Evolutionary conservation across 495 filamentous ascomycete genomes (phyloP).

Genomic region (Cercophora sp.): DNA sequence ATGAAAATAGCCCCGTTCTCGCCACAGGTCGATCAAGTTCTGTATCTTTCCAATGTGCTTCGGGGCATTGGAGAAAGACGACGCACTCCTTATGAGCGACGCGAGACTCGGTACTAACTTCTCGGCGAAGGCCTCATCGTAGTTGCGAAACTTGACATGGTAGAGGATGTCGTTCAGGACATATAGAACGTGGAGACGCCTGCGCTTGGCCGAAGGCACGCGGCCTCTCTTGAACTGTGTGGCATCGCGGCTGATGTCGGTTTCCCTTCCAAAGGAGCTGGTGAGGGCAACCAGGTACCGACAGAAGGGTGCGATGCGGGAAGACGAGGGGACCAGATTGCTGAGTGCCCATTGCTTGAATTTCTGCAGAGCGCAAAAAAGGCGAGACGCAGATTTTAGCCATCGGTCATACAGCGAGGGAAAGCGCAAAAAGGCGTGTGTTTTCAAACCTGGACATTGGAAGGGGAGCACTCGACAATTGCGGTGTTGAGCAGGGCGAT

Average conservation of each 20-base stretch:
- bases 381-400: constrained; percentile 50
- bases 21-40: constrained; percentile 70
- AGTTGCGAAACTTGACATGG: constrained; percentile 62
- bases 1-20: constrained; percentile 63
- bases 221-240: constrained; percentile 23
- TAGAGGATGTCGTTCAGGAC: constrained; percentile 80
- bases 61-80: constrained; percentile 57
- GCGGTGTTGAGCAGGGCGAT: constrained; percentile 63
- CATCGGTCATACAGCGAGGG: constrained; percentile 46
- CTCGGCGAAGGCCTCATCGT: constrained; percentile 52
- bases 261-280: constrained; percentile 46
- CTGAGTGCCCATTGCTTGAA: constrained; percentile 82
- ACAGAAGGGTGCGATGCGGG: constrained; percentile 61
- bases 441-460: constrained; percentile 94
- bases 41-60: constrained; percentile 65
- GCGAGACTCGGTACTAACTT: constrained; percentile 59
- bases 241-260: constrained; percentile 1
- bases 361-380: constrained; percentile 52
- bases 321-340: constrained; percentile 64
- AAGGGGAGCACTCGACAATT: constrained; percentile 68
- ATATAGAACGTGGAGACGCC: constrained; percentile 75
- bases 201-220: constrained; percentile 59
- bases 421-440: constrained; percentile 49
- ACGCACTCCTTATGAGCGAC: constrained; percentile 57
- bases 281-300: constrained; percentile 74